Conservation (phyloP, 805 yeast genomes). For the Hanseniaspora singularis region DNA sequence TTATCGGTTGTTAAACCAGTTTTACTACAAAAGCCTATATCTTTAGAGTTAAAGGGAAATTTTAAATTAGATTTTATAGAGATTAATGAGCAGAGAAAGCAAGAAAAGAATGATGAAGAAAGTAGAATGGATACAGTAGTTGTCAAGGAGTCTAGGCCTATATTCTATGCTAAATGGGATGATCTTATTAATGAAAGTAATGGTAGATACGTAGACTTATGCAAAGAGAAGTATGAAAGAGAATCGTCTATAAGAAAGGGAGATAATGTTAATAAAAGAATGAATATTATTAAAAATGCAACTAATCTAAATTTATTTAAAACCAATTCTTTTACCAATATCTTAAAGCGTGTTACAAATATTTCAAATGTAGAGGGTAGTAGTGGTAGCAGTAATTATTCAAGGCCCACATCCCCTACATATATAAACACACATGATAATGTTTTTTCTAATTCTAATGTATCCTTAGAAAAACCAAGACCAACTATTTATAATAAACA, state of each 20-base stretch:
- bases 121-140: constrained; percentile 30
- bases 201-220: constrained; percentile 24
- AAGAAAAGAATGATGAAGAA: constrained; percentile 29
- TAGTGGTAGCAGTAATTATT: too few species aligned
- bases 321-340: background rate
- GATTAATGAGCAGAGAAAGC: constrained; percentile 19
- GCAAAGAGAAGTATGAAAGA: constrained; percentile 11
- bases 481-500: too few species aligned
- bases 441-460: background rate
- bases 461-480: background rate
- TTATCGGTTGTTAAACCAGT: constrained; percentile 59
- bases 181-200: constrained; percentile 31
- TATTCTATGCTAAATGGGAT: constrained; percentile 70
- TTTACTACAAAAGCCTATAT: constrained; percentile 42
- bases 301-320: background rate
- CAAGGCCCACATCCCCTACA: too few species aligned
- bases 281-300: background rate
- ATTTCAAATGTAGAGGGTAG: too few species aligned
- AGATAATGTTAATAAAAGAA: background rate
- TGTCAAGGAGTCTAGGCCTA: constrained; percentile 40
- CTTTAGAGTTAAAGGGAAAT: constrained; percentile 51
- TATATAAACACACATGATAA: constrained; percentile 13
- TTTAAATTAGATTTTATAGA: constrained; percentile 48
- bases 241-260: background rate
- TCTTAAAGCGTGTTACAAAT: too few species aligned